phyloP scores from a whole-genome alignment of 2,329 filamentous ascomycete genomes.

The Xenosphaeropsis pyriputrescens region DNA sequence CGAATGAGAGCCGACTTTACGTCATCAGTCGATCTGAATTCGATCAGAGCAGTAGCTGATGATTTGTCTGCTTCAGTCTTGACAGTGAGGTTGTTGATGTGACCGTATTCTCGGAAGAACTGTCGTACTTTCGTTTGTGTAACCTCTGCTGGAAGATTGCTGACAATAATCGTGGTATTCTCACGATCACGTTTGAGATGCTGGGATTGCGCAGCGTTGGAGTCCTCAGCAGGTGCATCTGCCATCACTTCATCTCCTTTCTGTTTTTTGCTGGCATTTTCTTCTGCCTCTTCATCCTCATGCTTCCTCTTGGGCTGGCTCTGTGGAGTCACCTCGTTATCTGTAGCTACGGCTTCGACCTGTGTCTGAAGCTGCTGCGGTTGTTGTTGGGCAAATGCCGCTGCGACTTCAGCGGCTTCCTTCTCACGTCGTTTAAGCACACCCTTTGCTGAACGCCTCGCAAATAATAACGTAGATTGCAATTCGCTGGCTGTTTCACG shows the following conservation, averaged over 20 bases:
- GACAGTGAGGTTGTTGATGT: slow-evolving; percentile 63
- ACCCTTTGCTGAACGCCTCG: slow-evolving; percentile 51
- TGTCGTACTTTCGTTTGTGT: slow-evolving; percentile 64
- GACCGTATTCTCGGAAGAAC: slow-evolving; percentile 85
- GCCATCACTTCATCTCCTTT: slow-evolving; percentile 20
- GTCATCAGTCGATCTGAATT: slow-evolving; percentile 72
- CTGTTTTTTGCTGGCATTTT: slow-evolving; percentile 51
- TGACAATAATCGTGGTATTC: slow-evolving; percentile 72
- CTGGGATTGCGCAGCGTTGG: slow-evolving; percentile 20
- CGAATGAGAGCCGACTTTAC: slow-evolving; percentile 68
- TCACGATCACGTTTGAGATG: slow-evolving; percentile 70
- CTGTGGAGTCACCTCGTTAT: slow-evolving; percentile 7
- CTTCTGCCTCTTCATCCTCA: slow-evolving; percentile 31
- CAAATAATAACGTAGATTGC: slow-evolving; percentile 57
- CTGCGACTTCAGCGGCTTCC: slow-evolving; percentile 47
- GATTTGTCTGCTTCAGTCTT: slow-evolving; percentile 44
- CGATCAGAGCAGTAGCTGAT: slow-evolving; percentile 60
- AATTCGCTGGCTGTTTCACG: slow-evolving; percentile 70
- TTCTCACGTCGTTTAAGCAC: slow-evolving; percentile 49
- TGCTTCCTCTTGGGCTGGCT: slow-evolving; percentile 65
- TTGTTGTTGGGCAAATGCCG: slow-evolving; percentile 27
- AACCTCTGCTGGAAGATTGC: slow-evolving; percentile 55
- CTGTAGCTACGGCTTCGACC: slow-evolving; percentile 14
- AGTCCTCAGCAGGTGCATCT: slow-evolving; percentile 17
- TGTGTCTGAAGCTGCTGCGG: slow-evolving; percentile 15